Base-by-base conservation (phyloP, 441 rosid genomes). In the Monsonia emarginata region DNA sequence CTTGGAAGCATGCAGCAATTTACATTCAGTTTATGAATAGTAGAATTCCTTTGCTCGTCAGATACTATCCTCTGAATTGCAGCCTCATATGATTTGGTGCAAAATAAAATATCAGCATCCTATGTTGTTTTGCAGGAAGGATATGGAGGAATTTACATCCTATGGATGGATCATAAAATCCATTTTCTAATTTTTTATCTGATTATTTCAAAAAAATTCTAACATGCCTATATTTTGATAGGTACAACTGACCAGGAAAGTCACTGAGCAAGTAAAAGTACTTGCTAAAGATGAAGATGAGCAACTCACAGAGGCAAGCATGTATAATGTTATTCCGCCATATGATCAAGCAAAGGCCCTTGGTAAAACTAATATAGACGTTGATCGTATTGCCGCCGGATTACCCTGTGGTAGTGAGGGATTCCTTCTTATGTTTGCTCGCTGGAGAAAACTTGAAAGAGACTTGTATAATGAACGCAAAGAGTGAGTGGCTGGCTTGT, bases 401-500 rank as follows among this genome's bases (percentile, higher is more conserved):
- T 84, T 95, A 79, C 99, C 99, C 28, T 95, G 99, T 75, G 99
- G 99, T 44, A 90, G 95, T 75, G 99, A 95, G 79, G 99, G 99
- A 62, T 95, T 90, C 84, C 92, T 95, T 69, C 75, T 95, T 84
- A 95, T 95, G 99, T 95, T 76, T 88, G 98, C 98, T 69, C 94
- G 99, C 73, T 95, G 99, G 99, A 95, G 88, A 76, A 95, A 95
- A 85, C 96, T 92, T 61, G 98, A 92, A 79, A 89, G 97, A 65
- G 99, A 92, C 76, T 83, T 95, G 82, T 95, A 88, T 75, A 95
- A 90, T 74, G 99, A 95, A 81, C 91, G 99, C 56, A 95, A 89
- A 85, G 94, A 73, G 98, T 92, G 85, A 75, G 90, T 77, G 61
- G n/a, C n/a, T n/a, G n/a, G n/a, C n/a, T n/a, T n/a, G n/a, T n/a